phyloP scores from a whole-genome alignment of 371 early-diverging fungal genomes.

The Chytridiales sp. region DNA sequence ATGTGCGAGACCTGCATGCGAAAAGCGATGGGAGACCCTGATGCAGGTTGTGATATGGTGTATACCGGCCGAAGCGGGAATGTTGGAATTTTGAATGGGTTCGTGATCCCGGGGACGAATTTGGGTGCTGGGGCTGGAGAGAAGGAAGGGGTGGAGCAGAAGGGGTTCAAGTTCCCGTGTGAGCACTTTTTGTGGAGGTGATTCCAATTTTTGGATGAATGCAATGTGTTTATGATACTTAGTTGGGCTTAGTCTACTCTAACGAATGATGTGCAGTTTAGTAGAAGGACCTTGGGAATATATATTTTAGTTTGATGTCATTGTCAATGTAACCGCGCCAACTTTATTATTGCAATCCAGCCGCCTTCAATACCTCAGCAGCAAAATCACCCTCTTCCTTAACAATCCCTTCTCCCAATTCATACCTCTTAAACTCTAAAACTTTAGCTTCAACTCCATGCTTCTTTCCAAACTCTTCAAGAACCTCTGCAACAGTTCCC shows the following conservation, averaged over 20 bases:
- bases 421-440: conserved; percentile 69
- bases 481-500: conserved; percentile 64
- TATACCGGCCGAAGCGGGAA: conserved; percentile 15
- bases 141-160: neutral
- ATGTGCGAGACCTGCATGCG: conserved; percentile 21
- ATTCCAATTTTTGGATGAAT: no score
- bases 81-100: no score
- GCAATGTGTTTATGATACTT: no score
- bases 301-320: no score
- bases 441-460: conserved; percentile 42
- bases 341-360: conserved; percentile 16
- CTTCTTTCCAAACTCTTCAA: conserved; percentile 47
- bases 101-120: no score
- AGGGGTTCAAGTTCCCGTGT: no score
- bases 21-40: conserved; percentile 10
- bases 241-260: no score
- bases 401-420: conserved; percentile 84
- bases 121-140: neutral
- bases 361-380: conserved; percentile 62
- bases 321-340: no score
- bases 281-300: no score
- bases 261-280: no score
- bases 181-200: no score
- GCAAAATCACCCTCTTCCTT: conserved; percentile 74
- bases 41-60: conserved; percentile 11